Conservation (phyloP, 164 flowering plant genomes). For the Houttuynia cordata region DNA sequence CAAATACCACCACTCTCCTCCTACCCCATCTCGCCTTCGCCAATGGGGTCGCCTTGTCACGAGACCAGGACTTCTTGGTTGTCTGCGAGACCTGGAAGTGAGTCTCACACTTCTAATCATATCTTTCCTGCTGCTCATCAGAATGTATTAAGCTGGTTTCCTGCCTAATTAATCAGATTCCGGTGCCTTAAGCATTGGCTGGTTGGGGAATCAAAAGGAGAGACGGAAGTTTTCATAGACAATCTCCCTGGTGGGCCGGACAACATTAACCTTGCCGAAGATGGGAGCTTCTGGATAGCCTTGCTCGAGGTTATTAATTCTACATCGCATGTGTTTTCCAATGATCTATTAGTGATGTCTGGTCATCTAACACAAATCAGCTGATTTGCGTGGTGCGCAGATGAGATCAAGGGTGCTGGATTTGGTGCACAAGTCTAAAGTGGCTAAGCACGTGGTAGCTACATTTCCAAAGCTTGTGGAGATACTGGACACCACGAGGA, state of each 20-base stretch:
- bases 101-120: constrained; percentile 10
- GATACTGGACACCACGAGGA: not conserved
- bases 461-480: constrained; percentile 22
- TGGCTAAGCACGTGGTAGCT: constrained; percentile 25
- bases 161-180: constrained; percentile 27
- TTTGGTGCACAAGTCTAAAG: constrained; percentile 34
- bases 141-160: not conserved
- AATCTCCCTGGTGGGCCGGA: constrained; percentile 76
- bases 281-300: constrained; percentile 79
- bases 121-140: not conserved
- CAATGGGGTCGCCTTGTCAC: constrained; percentile 72
- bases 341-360: not conserved
- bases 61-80: constrained; percentile 39
- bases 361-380: not conserved
- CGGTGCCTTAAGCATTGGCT: constrained; percentile 64
- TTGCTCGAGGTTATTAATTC: constrained; percentile 30
- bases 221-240: constrained; percentile 44
- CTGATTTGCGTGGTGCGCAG: constrained; percentile 15
- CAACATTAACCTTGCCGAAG: constrained; percentile 67
- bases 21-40: constrained; percentile 39
- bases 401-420: constrained; percentile 13
- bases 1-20: constrained; percentile 28
- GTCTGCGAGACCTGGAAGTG: constrained; percentile 69
- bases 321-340: not conserved
- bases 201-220: constrained; percentile 33